These are phyloP conservation scores for Boletellus dicymbophilus DNA, from an alignment of 1,284 basidiomycete species.

Conservation along the genomic window DNA sequence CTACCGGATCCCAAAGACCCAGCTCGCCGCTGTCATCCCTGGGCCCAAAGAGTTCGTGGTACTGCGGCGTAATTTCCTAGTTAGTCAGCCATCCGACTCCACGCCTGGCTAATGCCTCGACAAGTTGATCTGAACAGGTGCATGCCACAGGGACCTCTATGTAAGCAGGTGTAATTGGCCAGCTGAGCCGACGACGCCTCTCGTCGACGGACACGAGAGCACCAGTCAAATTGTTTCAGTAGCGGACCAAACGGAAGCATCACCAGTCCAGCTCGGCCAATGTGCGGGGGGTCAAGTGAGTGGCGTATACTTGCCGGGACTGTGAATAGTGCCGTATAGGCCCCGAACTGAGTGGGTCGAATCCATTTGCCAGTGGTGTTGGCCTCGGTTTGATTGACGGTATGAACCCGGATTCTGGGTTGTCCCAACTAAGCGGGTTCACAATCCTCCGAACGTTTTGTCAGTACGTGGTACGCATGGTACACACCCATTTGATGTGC, in stretches of 20 bases:
- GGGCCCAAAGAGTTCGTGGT: conserved; percentile 44
- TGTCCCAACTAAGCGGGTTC: too few species aligned
- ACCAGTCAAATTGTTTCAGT: conserved; percentile 80
- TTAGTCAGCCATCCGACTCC: conserved; percentile 67
- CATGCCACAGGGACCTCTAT: conserved; percentile 83
- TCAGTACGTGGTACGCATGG: too few species aligned
- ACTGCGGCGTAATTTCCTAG: conserved; percentile 53
- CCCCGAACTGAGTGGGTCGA: conserved; percentile 66
- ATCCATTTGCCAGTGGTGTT: too few species aligned
- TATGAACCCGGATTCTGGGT: too few species aligned
- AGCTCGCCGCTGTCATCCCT: conserved; percentile 64
- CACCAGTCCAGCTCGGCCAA: conserved; percentile 72
- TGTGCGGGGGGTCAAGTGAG: conserved; percentile 90
- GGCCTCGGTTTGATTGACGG: too few species aligned
- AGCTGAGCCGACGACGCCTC: conserved; percentile 61
- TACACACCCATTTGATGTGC: too few species aligned
- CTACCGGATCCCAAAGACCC: conserved; percentile 56
- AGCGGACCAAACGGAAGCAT: conserved; percentile 60
- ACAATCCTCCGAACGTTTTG: too few species aligned
- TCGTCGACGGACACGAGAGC: conserved; percentile 88
- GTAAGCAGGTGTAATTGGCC: conserved; percentile 77
- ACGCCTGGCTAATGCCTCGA: conserved; percentile 81
- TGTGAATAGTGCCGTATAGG: conserved; percentile 79
- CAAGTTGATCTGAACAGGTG: conserved; percentile 73
- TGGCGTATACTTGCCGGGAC: conserved; percentile 67